phyloP scores from a whole-genome alignment of 1,139 yeast species.

The Trichomonascaceae sp. region DNA sequence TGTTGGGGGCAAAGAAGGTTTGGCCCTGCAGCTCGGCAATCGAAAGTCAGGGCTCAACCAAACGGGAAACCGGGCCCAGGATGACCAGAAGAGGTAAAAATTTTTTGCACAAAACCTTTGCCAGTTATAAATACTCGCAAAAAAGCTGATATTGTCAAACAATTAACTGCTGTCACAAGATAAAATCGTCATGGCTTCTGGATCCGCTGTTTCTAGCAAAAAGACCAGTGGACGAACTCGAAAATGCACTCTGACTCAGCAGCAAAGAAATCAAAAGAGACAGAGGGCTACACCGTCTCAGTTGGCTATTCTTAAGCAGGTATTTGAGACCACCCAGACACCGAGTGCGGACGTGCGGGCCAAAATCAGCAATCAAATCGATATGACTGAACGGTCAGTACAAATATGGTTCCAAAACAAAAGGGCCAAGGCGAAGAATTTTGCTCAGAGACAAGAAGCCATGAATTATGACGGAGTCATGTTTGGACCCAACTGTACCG shows the following conservation, averaged over 20 bases:
- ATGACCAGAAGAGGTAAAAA: not conserved
- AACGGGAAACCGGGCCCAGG: not conserved
- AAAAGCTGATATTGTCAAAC: not conserved
- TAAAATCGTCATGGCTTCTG: not conserved
- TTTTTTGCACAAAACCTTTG: not conserved
- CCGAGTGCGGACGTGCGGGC: constrained; percentile 48
- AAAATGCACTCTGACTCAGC: constrained; percentile 35
- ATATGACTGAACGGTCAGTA: constrained; percentile 87
- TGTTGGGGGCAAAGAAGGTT: not conserved
- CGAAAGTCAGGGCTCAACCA: not conserved
- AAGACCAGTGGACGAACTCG: constrained; percentile 11
- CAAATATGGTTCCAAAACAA: constrained; percentile 94
- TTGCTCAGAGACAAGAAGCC: constrained; percentile 12
- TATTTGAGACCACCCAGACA: constrained; percentile 61
- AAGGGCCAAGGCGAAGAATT: constrained; percentile 69
- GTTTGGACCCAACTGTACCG: constrained; percentile 1
- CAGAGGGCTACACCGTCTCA: constrained; percentile 77
- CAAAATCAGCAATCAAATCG: constrained; percentile 65
- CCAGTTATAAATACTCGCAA: not conserved
- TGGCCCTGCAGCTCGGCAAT: not conserved
- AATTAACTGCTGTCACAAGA: not conserved
- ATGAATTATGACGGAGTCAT: constrained; percentile 4
- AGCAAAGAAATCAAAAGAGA: constrained; percentile 37
- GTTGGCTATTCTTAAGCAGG: constrained; percentile 58
- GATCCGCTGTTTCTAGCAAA: not conserved